Conservation (phyloP, 306 rosid genomes). For the Quercus bicolor region DNA sequence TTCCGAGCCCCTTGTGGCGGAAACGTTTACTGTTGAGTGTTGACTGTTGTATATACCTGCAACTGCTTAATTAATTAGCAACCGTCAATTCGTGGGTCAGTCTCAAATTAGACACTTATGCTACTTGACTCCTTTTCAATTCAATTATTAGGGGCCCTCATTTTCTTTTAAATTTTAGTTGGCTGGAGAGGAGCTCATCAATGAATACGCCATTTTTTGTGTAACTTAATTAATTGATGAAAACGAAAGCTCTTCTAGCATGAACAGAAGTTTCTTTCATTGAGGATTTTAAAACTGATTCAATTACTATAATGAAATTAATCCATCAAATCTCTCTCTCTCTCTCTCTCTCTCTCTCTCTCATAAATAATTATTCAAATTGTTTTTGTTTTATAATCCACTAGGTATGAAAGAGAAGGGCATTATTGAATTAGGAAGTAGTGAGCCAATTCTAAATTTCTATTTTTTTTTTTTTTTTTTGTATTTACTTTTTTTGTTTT, state of each 20-base stretch:
- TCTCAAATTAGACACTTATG: slow-evolving; percentile 23
- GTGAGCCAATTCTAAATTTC: background rate
- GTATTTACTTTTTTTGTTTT: background rate
- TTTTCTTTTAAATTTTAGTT: background rate
- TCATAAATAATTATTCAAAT: slow-evolving; percentile 15
- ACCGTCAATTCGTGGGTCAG: slow-evolving; percentile 18
- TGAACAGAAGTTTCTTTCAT: too few species aligned
- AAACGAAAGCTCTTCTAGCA: slow-evolving; percentile 11
- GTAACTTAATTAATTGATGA: slow-evolving; percentile 22
- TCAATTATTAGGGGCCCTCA: background rate
- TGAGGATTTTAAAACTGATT: too few species aligned
- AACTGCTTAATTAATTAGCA: too few species aligned
- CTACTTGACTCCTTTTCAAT: slow-evolving; percentile 4
- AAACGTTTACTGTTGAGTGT: too few species aligned
- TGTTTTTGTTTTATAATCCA: background rate
- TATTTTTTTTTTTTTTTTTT: background rate
- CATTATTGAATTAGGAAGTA: background rate
- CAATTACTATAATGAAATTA: background rate
- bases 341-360: slow-evolving; percentile 6
- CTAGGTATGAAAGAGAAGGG: background rate
- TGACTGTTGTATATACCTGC: too few species aligned
- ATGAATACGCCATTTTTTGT: slow-evolving; percentile 6
- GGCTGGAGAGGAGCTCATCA: slow-evolving; percentile 16
- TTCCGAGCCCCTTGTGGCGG: too few species aligned
- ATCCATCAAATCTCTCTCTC: slow-evolving; percentile 16